These are phyloP conservation scores for Phylloboletellus chloephorus DNA, from an alignment of 1,284 basidiomycete genomes.

Conservation along the genomic window DNA sequence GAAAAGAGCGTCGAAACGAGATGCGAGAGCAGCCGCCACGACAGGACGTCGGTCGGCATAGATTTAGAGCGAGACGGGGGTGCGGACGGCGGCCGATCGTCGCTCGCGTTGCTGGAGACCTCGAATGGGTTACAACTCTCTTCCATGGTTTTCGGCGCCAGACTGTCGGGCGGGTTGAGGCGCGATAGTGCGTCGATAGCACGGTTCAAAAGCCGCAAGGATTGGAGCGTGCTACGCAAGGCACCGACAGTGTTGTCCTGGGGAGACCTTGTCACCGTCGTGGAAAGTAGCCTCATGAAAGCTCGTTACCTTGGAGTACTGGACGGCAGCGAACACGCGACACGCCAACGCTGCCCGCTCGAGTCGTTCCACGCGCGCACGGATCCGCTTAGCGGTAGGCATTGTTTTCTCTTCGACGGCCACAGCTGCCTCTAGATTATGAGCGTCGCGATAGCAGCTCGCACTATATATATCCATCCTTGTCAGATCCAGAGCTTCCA, in stretches of 20 bases:
- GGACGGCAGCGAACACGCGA: conserved; percentile 61
- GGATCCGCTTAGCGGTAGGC: conserved; percentile 52
- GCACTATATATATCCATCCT: conserved; percentile 40
- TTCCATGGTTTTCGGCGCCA: conserved; percentile 24
- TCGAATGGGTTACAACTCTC: conserved; percentile 59
- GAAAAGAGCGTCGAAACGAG: conserved; percentile 61
- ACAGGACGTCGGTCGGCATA: conserved; percentile 46
- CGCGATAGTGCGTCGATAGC: conserved; percentile 68
- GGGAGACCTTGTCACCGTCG: conserved; percentile 1
- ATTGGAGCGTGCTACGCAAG: conserved; percentile 60
- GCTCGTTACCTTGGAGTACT: conserved; percentile 54
- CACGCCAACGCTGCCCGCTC: conserved; percentile 72
- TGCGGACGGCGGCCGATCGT: conserved; percentile 31
- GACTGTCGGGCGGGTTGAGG: conserved; percentile 40
- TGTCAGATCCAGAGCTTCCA: background rate
- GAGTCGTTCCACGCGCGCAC: conserved; percentile 51
- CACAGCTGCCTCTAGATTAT: conserved; percentile 40
- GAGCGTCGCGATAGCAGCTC: conserved; percentile 54
- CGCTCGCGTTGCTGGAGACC: conserved; percentile 31
- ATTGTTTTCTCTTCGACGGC: conserved; percentile 43
- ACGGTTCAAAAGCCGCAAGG: conserved; percentile 76
- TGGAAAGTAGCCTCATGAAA: background rate
- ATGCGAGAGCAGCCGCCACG: conserved; percentile 73
- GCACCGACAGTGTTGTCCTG: conserved; percentile 66
- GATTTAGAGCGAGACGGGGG: conserved; percentile 6